A percentile compares a stretch with the other conserved stretches of the same genome.
These are phyloP conservation scores for Fraxinus quadrangulata DNA, from an alignment of 257 asterid genomes.

Conservation along the genomic window DNA sequence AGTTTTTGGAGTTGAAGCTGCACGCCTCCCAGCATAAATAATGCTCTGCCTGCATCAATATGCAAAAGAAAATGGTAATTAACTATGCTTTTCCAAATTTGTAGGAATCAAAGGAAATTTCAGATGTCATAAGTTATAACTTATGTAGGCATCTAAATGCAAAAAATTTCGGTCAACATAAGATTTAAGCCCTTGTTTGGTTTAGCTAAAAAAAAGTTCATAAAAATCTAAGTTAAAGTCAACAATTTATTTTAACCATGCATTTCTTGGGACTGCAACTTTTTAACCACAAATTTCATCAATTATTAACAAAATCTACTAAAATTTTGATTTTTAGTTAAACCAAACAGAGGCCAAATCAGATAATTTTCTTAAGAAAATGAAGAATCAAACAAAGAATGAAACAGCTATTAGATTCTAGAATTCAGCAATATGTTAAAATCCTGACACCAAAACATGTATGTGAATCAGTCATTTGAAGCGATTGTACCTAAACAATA, in stretches of 20 bases:
- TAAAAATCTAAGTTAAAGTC: no score
- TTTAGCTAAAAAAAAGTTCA: no score
- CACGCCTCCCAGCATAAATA: constrained; percentile 69
- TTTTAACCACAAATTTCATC: no score
- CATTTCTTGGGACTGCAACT: no score
- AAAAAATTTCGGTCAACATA: not conserved
- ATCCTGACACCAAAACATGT: not conserved
- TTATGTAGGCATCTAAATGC: constrained; percentile 8
- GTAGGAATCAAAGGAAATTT: constrained; percentile 11
- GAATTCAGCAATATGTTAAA: not conserved
- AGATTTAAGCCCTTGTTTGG: not conserved
- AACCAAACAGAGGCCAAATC: not conserved
- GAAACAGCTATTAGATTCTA: not conserved
- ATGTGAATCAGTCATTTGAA: not conserved
- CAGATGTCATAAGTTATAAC: not conserved
- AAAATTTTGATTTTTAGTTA: no score
- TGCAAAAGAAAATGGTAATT: constrained; percentile 19
- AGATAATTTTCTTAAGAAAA: not conserved
- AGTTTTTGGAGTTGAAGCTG: constrained; percentile 92
- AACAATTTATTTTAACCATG: no score
- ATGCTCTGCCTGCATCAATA: constrained; percentile 63
- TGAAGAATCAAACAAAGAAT: not conserved
- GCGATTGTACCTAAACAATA: not conserved
- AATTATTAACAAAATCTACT: no score
- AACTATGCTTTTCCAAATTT: not conserved